Conservation (phyloP, 495 filamentous ascomycete genomes). For the Trichoderma erinaceum region DNA sequence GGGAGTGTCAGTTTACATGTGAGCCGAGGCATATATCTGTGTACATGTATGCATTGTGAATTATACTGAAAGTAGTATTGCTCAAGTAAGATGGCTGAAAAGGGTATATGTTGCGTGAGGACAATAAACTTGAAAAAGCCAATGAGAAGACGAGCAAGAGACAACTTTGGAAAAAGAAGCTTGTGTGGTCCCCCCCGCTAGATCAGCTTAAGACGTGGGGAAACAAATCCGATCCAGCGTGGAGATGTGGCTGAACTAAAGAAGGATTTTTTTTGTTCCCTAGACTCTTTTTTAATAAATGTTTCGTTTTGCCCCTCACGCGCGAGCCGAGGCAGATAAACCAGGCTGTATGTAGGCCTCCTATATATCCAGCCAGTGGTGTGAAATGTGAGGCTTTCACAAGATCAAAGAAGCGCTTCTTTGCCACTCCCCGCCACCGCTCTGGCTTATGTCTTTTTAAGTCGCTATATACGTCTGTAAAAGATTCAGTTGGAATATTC, state of each 20-base stretch:
- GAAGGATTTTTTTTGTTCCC: conserved; percentile 14
- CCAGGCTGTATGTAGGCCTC: background rate
- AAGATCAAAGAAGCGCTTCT: background rate
- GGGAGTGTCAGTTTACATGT: background rate
- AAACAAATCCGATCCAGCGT: background rate
- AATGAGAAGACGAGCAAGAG: background rate
- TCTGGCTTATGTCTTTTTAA: background rate
- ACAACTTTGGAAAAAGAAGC: background rate
- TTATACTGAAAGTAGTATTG: no score
- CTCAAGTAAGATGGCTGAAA: no score
- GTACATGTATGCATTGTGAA: background rate
- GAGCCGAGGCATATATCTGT: background rate
- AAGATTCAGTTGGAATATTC: background rate
- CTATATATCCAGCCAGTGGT: background rate
- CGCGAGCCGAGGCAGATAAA: conserved; percentile 1
- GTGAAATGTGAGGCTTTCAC: background rate
- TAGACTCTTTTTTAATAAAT: background rate
- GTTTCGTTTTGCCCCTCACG: background rate
- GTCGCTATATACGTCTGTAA: background rate
- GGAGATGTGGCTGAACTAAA: conserved; percentile 4
- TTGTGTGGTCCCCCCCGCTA: background rate
- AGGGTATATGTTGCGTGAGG: no score
- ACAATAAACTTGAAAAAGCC: background rate
- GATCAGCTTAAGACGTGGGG: background rate
- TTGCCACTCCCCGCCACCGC: background rate